These are phyloP conservation scores for Chaetomium sp. DNA, from an alignment of 2,329 filamentous ascomycete species.

Conservation along the genomic window DNA sequence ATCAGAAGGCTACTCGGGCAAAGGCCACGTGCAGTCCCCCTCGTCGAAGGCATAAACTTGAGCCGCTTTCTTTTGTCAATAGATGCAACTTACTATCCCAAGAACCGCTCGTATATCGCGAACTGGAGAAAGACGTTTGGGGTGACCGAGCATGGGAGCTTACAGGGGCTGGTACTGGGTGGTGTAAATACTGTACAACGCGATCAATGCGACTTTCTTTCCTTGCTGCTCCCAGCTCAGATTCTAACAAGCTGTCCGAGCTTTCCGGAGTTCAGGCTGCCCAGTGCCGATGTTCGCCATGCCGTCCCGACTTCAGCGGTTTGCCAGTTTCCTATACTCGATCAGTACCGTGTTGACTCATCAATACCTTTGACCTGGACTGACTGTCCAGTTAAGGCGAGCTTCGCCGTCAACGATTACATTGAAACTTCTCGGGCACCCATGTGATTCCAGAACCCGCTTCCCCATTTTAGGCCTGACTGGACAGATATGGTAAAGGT, in stretches of 20 bases:
- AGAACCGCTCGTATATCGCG: constrained; percentile 27
- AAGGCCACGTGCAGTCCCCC: constrained; percentile 75
- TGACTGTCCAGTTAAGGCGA: background rate
- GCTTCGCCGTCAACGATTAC: background rate
- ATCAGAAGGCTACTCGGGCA: constrained; percentile 75
- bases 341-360: background rate
- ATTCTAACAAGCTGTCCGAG: background rate
- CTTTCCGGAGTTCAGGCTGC: background rate
- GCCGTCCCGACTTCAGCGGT: background rate
- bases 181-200: constrained; percentile 43
- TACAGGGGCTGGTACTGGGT: constrained; percentile 27
- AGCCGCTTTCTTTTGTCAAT: constrained; percentile 44
- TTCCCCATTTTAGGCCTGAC: background rate
- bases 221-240: constrained; percentile 22
- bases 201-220: constrained; percentile 37
- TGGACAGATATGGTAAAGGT: background rate
- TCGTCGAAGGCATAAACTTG: constrained; percentile 52
- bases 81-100: constrained; percentile 37
- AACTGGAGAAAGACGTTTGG: constrained; percentile 22
- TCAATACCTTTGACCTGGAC: background rate
- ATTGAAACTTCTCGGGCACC: too few relatives aligned
- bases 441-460: background rate
- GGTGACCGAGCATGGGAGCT: constrained; percentile 27
- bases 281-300: background rate
- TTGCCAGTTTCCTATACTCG: background rate